These are phyloP conservation scores for Triticum aestivum DNA, from an alignment of 176 grass and related monocot genomes.

Conservation along the genomic window IWGSC_CS_RefSeq_v2.1 NC_057797.1:82454978-82455477, in stretches of 20 bases:
- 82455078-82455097: constrained; percentile 79
- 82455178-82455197: constrained; percentile 69
- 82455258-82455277: constrained; percentile 41
- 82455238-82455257: constrained; percentile 29
- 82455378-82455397: constrained; percentile 72
- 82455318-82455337: constrained; percentile 91
- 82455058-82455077: constrained; percentile 65
- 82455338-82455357: constrained; percentile 84
- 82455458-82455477: constrained; percentile 2
- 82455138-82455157: constrained; percentile 73
- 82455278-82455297: constrained; percentile 63
- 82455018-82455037: constrained; percentile 57
- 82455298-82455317: constrained; percentile 87
- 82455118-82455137: constrained; percentile 84
- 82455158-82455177: constrained; percentile 70
- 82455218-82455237: constrained; percentile 40
- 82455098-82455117: constrained; percentile 87
- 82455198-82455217: constrained; percentile 45
- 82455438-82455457: constrained; percentile 56
- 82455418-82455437: constrained; percentile 33
- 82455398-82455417: constrained; percentile 26
- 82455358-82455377: constrained; percentile 86
- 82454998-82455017: constrained; percentile 90
- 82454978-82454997: constrained; percentile 81
- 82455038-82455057: constrained; percentile 61